Base-by-base conservation (phyloP, 2,329 filamentous ascomycete genomes). In the Phyllosticta citribraziliensis region DNA sequence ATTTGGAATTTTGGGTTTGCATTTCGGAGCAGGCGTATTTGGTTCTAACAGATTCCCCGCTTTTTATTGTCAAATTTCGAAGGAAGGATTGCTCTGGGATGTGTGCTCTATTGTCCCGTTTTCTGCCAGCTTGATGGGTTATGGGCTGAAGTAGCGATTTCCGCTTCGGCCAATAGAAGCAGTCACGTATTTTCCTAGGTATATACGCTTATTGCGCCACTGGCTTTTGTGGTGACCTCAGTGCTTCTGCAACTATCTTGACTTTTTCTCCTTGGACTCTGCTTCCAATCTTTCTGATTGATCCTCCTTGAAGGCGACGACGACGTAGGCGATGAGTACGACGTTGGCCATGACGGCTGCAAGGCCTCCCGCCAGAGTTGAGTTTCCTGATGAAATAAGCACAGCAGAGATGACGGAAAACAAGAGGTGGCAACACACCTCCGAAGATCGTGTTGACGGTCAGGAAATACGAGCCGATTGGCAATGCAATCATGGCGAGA, bases 301-400 rank as follows among this genome's bases (percentile, higher is more conserved):
- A 70, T 97, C 94, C 73, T 99, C 94, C 64, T 82, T 86, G 83
- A 96, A 92, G 3, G 94, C 94, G 20, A 96, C 90, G 61, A 97
- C 78, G 52, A 97, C 84, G 74, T 97, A 99, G n/a, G 82, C 85
- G 62, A 97, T 83, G 57, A 99, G 78, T 3, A 99, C 91, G 1
- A 95, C 83, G 68, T 99, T 99, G 12, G 94, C 94, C 73, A 95
- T 85, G 57, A 97, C 76, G 20, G 94, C 94, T 1, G 94, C 94
- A 35, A 88, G 79, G 0, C 85, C 91, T 14, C 92, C 94, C 3
- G 92, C 91, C 68, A 86, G 93, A 1, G 92, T 96, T 14, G 91
- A 83, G 74, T 96, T 96, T 66, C 91, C 93, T 96, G 62, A 55
- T 11, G 20, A 19, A 20, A 55, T 61, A 40, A 55, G 58, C 9